A percentile compares a stretch with the other conserved stretches of the same genome.
Evolutionary conservation across 495 filamentous ascomycete species (phyloP).

Genomic region (Lasiosphaeria miniovina): DNA sequence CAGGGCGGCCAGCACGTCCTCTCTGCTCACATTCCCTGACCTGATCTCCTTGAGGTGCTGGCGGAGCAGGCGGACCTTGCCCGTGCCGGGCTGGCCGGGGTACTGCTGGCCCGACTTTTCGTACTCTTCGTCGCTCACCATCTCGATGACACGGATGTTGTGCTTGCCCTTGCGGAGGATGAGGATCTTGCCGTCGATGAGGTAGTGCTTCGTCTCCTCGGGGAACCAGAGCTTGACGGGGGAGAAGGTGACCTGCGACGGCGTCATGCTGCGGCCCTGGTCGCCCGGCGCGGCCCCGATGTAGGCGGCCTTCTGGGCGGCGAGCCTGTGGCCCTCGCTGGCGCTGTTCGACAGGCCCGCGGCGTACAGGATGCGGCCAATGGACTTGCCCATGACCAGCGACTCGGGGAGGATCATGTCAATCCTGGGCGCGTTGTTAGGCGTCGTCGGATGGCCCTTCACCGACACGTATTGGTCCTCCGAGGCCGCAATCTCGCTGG

Average conservation of each 20-base stretch:
- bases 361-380: slow-evolving; percentile 62
- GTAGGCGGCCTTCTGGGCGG: slow-evolving; percentile 57
- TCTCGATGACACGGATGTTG: slow-evolving; percentile 69
- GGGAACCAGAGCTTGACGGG: slow-evolving; percentile 57
- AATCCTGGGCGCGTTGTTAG: slow-evolving; percentile 46
- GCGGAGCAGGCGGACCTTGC: slow-evolving; percentile 32
- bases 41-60: slow-evolving; percentile 21
- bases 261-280: slow-evolving; percentile 45
- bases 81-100: slow-evolving; percentile 41
- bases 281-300: slow-evolving; percentile 58
- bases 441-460: slow-evolving; percentile 36
- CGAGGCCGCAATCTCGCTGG: not conserved
- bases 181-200: slow-evolving; percentile 61
- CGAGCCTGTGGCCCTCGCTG: slow-evolving; percentile 64
- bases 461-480: slow-evolving; percentile 13
- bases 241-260: slow-evolving; percentile 57
- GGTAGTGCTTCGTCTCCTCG: slow-evolving; percentile 55
- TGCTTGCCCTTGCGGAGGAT: slow-evolving; percentile 77
- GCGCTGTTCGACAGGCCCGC: slow-evolving; percentile 64
- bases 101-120: slow-evolving; percentile 38
- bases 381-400: slow-evolving; percentile 58
- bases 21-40: slow-evolving; percentile 10
- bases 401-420: slow-evolving; percentile 66
- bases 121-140: slow-evolving; percentile 72
- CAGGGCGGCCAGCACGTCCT: slow-evolving; percentile 25